A percentile compares a stretch with the other conserved stretches of the same genome.
phyloP scores from a whole-genome alignment of 1,139 yeast genomes.

The Hyphopichia wangnamkhiaoensis region DNA sequence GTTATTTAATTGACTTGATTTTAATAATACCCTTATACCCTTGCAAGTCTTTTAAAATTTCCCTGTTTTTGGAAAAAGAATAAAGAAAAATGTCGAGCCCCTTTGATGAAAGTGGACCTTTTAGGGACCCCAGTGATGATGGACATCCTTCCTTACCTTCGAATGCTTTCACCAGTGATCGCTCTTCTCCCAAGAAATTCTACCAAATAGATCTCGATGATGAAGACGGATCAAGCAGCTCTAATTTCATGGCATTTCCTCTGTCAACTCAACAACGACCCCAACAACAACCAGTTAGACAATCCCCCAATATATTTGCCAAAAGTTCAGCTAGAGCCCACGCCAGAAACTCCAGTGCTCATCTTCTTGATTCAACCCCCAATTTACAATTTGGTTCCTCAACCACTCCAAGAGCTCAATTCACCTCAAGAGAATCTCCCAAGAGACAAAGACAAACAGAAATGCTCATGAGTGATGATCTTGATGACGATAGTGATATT shows the following conservation, averaged over 20 bases:
- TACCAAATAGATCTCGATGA: slow-evolving; percentile 26
- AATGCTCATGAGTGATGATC: slow-evolving; percentile 47
- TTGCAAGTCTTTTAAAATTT: too few species aligned
- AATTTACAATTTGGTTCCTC: slow-evolving; percentile 18
- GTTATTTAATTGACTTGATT: background rate
- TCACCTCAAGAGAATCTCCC: slow-evolving; percentile 68
- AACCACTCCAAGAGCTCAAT: slow-evolving; percentile 53
- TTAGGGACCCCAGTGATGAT: slow-evolving; percentile 20
- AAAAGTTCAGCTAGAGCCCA: slow-evolving; percentile 59
- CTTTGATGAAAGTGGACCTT: slow-evolving; percentile 38
- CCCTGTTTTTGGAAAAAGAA: background rate
- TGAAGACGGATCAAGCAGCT: slow-evolving; percentile 22
- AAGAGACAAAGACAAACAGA: slow-evolving; percentile 53
- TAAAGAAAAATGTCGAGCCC: slow-evolving; percentile 27
- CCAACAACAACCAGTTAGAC: slow-evolving; percentile 18
- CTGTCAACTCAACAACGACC: slow-evolving; percentile 22
- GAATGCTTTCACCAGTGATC: slow-evolving; percentile 44
- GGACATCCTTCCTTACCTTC: slow-evolving; percentile 34
- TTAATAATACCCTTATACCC: too few species aligned
- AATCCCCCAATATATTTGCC: slow-evolving; percentile 48
- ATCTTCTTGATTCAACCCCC: slow-evolving; percentile 26
- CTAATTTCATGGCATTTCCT: slow-evolving; percentile 31
- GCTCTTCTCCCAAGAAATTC: slow-evolving; percentile 40
- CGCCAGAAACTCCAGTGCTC: slow-evolving; percentile 28
- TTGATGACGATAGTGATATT: slow-evolving; percentile 32